Evolutionary conservation across 2,329 filamentous ascomycete species (phyloP).

Genomic region (Talaromyces sp.): DNA sequence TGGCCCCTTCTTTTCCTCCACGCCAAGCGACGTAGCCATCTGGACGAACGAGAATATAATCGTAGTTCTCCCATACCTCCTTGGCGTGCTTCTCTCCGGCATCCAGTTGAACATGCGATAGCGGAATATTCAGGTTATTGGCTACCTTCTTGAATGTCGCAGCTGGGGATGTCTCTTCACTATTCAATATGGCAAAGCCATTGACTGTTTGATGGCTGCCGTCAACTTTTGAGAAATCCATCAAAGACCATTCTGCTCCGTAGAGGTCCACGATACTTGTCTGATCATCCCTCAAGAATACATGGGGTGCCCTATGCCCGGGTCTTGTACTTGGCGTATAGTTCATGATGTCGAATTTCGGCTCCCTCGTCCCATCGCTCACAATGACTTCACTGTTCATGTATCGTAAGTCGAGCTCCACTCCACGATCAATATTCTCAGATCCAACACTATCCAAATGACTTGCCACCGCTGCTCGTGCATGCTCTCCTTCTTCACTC

Average conservation of each 20-base stretch:
- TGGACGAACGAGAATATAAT: not conserved
- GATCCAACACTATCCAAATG: not conserved
- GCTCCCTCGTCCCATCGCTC: slow-evolving; percentile 3
- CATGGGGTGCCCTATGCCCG: slow-evolving; percentile 34
- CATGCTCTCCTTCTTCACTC: not conserved
- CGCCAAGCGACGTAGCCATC: not conserved
- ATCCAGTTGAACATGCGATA: not conserved
- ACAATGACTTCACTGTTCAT: not conserved
- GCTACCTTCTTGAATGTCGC: not conserved
- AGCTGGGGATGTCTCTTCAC: no score
- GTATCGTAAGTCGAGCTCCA: not conserved
- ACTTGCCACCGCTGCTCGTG: not conserved
- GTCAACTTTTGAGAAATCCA: not conserved
- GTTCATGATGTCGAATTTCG: slow-evolving; percentile 12
- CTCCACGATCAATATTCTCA: not conserved
- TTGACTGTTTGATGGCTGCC: no score
- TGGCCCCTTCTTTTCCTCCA: not conserved
- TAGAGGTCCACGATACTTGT: slow-evolving; percentile 33
- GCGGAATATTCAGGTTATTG: not conserved
- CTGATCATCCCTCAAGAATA: slow-evolving; percentile 30
- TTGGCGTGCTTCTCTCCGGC: not conserved
- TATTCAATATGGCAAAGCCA: no score
- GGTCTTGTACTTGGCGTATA: slow-evolving; percentile 36
- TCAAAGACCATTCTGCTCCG: slow-evolving; percentile 26
- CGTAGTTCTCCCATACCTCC: not conserved